Percentiles rank a stretch among this genome's conserved stretches.
Conservation (phyloP, 1,284 basidiomycete genomes). For the Heterobasidion occidentale region DNA sequence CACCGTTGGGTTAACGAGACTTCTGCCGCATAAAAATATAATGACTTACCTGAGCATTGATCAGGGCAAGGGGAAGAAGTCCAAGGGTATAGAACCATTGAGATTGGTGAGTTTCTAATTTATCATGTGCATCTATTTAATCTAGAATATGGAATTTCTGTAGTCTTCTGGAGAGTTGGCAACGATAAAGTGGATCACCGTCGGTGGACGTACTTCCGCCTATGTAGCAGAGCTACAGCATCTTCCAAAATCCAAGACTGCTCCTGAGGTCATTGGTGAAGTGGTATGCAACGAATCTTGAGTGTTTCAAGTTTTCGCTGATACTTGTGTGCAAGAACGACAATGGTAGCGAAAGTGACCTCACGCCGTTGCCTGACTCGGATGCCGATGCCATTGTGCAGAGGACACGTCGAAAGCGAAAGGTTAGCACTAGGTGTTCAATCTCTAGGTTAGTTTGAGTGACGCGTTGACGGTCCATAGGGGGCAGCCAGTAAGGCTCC, state of each 20-base stretch:
- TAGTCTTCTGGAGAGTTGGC: conserved; percentile 67
- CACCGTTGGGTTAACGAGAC: conserved; percentile 53
- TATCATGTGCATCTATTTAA: conserved; percentile 4
- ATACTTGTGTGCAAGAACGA: not conserved
- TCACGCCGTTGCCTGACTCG: conserved; percentile 22
- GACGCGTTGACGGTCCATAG: too few relatives aligned
- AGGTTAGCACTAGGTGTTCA: conserved; percentile 7
- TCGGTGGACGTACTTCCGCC: conserved; percentile 78
- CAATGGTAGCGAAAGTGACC: conserved; percentile 21
- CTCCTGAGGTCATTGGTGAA: not conserved
- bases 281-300: not conserved
- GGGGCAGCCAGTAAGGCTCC: too few relatives aligned
- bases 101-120: conserved; percentile 34
- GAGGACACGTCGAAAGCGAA: conserved; percentile 12
- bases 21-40: not conserved
- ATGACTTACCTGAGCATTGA: not conserved
- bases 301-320: not conserved
- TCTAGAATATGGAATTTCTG: not conserved
- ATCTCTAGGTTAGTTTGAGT: too few relatives aligned
- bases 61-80: conserved; percentile 69
- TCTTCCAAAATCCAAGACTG: conserved; percentile 16
- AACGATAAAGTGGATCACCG: conserved; percentile 71
- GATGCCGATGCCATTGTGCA: conserved; percentile 12
- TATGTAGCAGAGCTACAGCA: conserved; percentile 64
- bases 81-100: conserved; percentile 31